phyloP scores from a whole-genome alignment of 306 rosid species.

The Spatholobus suberectus region DNA sequence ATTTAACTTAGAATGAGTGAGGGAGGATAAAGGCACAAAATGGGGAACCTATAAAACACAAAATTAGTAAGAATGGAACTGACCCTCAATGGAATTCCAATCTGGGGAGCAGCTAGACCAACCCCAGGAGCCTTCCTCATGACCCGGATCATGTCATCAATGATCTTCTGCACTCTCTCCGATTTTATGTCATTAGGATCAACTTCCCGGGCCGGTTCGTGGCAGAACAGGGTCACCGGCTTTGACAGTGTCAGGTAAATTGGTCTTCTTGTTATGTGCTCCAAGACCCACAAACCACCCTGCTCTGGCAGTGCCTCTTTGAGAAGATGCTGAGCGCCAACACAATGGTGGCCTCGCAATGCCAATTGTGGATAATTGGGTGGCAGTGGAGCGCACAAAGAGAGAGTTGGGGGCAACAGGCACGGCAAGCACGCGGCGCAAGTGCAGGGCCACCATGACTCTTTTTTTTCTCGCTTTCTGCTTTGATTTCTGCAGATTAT shows the following conservation, averaged over 20 bases:
- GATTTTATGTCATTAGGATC: slow-evolving; percentile 65
- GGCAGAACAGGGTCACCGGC: slow-evolving; percentile 97
- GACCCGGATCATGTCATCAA: slow-evolving; percentile 81
- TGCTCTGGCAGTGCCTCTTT: slow-evolving; percentile 53
- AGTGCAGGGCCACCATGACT: slow-evolving; percentile 59
- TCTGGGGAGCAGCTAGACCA: slow-evolving; percentile 95
- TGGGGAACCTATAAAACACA: neutral
- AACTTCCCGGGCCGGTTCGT: slow-evolving; percentile 80
- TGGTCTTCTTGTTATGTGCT: slow-evolving; percentile 53
- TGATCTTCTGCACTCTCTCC: slow-evolving; percentile 78
- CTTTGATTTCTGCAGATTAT: neutral
- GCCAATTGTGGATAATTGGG: slow-evolving; percentile 40
- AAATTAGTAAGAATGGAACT: neutral
- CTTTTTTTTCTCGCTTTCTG: too few relatives aligned
- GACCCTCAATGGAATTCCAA: slow-evolving; percentile 88
- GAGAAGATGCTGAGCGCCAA: slow-evolving; percentile 48
- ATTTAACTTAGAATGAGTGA: neutral
- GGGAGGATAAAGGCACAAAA: too few relatives aligned
- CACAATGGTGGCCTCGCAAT: slow-evolving; percentile 27
- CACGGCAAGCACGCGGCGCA: slow-evolving; percentile 33
- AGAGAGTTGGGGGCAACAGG: slow-evolving; percentile 31
- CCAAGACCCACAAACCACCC: slow-evolving; percentile 88
- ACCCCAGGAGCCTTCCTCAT: slow-evolving; percentile 92
- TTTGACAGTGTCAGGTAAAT: slow-evolving; percentile 73
- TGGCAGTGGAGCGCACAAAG: slow-evolving; percentile 5